Conservation (phyloP, 441 rosid species). For the Bocquillonia castaneifolia region DNA sequence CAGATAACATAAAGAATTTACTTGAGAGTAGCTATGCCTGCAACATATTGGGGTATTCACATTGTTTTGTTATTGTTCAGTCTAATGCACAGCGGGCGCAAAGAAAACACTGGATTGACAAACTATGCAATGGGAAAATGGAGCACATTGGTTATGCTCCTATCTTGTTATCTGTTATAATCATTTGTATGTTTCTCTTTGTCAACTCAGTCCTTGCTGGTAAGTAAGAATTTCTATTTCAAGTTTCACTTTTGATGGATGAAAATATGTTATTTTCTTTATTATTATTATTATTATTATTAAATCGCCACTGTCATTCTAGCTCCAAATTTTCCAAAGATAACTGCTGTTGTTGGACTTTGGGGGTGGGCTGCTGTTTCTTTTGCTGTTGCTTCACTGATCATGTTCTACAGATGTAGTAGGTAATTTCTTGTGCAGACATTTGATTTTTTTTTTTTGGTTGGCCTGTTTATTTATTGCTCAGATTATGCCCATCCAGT, state of each 20-base stretch:
- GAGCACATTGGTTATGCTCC: slow-evolving; percentile 70
- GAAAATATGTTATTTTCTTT: slow-evolving; percentile 15
- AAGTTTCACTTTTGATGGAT: slow-evolving; percentile 9
- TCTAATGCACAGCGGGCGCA: slow-evolving; percentile 50
- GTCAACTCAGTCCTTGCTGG: slow-evolving; percentile 68
- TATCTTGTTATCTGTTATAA: slow-evolving; percentile 45
- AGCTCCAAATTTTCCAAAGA: slow-evolving; percentile 75
- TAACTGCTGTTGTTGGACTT: slow-evolving; percentile 77
- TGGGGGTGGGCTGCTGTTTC: slow-evolving; percentile 81
- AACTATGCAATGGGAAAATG: slow-evolving; percentile 46
- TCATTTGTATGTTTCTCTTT: slow-evolving; percentile 52
- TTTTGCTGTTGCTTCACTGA: slow-evolving; percentile 46
- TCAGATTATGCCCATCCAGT: too few species aligned
- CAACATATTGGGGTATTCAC: slow-evolving; percentile 5
- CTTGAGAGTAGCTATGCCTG: background rate
- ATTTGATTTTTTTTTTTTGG: slow-evolving; percentile 4
- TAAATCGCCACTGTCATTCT: slow-evolving; percentile 26
- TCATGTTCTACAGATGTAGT: slow-evolving; percentile 65
- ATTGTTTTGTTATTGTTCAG: slow-evolving; percentile 35
- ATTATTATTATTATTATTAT: slow-evolving; percentile 22
- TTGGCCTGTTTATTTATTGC: background rate
- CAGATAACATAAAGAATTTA: too few species aligned
- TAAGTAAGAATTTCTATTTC: slow-evolving; percentile 28
- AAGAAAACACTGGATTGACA: slow-evolving; percentile 40
- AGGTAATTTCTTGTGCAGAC: slow-evolving; percentile 47